A percentile compares a stretch with the other conserved stretches of the same genome.
phyloP scores from a whole-genome alignment of 2,329 filamentous ascomycete genomes.

The Neocatenulostroma microsporum region DNA sequence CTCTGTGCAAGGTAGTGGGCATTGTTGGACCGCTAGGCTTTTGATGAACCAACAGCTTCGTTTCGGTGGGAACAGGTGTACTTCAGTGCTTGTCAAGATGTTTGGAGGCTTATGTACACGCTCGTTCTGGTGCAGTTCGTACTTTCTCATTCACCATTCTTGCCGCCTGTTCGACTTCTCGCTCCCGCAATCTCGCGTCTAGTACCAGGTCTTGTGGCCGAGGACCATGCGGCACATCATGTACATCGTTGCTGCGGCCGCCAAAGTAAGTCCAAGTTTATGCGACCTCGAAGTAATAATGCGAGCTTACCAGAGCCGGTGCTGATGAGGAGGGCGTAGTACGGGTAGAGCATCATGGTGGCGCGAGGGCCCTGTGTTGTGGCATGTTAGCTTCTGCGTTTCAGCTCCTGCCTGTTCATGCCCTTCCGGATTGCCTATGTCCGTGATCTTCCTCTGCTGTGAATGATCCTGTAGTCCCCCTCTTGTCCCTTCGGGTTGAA shows the following conservation, averaged over 20 bases:
- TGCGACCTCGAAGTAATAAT: not conserved
- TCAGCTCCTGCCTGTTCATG: not conserved
- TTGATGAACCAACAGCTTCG: too few relatives aligned
- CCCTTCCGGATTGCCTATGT: not conserved
- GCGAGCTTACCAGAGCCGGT: conserved; percentile 47
- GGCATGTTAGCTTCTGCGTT: too few relatives aligned
- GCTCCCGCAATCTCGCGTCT: too few relatives aligned
- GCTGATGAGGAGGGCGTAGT: conserved; percentile 46
- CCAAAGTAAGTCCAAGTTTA: conserved; percentile 3
- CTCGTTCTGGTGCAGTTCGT: too few relatives aligned
- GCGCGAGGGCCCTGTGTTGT: conserved; percentile 58
- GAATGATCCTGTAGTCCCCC: conserved; percentile 3
- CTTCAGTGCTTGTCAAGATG: too few relatives aligned
- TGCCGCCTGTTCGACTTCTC: too few relatives aligned
- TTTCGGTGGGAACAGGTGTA: too few relatives aligned
- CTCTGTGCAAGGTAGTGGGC: too few relatives aligned
- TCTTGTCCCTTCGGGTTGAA: conserved; percentile 16
- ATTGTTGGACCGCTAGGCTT: too few relatives aligned
- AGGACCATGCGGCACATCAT: conserved; percentile 65
- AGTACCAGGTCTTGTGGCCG: conserved; percentile 71
- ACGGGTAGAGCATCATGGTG: conserved; percentile 59
- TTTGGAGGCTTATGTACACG: too few relatives aligned
- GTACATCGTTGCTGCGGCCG: conserved; percentile 51
- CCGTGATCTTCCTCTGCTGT: not conserved
- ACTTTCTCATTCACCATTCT: too few relatives aligned